Evolutionary conservation across 805 yeast species (phyloP), one percentile per base, ranked within the genome.

Genomic region (Ogataea paradorogensis): DNA sequence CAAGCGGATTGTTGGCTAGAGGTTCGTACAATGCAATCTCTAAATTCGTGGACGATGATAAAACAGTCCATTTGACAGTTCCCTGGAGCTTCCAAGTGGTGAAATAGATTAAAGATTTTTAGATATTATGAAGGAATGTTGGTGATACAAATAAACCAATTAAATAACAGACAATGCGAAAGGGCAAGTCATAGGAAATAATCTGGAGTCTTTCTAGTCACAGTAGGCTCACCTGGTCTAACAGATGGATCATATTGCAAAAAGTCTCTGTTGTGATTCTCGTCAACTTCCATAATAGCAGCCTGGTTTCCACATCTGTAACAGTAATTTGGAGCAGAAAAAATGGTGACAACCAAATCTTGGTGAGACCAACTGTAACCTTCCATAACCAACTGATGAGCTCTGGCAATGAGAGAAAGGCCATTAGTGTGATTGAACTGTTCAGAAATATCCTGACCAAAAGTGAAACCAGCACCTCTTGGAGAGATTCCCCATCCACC

Each of bases 401-500:
- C 96, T 67, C 97, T 79, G 20, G 97, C 96, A 48, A 90, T 84
- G 47, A 90, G 69, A 37, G 84, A 74, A 49, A 90, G 70, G 50
- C 84, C 89, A 62, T 90, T 90, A 14, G 89, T 82, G 66, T 89
- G 96, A 61, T 90, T 90, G 67, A 90, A 90, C 59, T 88, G 95
- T 61, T 86, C 95, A 51, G 90, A 78, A 55, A 89, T 87, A 70
- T 90, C 96, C 68, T 84, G 95, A 55, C 97, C 97, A 77, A 90
- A 90, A 58, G 96, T 87, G 82, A 85, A 90, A 64, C 97, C 97
- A 47, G 97, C 97, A 72, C 96, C 96, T 78, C 97, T 80, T 65
- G 96, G 96, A 59, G 93, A 83, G 51, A 90, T 86, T 48, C 96
- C 96, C 97, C 97, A 90, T 55, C 96, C 96, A 53, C 95, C 96